Evolutionary conservation across 139 green algal genomes (phyloP).

Genomic region (Desmodesmus armatus): DNA sequence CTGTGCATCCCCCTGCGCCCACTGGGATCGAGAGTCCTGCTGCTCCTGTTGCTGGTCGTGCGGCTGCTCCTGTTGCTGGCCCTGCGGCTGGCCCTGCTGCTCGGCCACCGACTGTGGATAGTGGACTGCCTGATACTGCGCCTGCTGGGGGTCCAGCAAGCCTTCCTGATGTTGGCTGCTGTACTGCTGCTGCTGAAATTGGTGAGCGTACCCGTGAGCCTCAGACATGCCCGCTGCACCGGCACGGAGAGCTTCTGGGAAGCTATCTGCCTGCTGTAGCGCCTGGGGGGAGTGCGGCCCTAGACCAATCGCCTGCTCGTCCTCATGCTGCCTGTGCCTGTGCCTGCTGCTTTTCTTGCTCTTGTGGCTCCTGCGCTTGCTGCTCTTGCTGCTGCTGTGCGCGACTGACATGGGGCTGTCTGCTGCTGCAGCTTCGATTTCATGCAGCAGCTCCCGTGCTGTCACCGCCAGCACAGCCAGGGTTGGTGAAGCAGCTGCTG

Average conservation of each 20-base stretch:
- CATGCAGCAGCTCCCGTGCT: background rate
- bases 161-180: background rate
- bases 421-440: constrained; percentile 21
- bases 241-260: too few species aligned
- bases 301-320: background rate
- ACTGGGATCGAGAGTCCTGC: too few species aligned
- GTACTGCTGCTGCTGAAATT: constrained; percentile 1
- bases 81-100: background rate
- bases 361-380: background rate
- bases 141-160: background rate
- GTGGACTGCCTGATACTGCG: background rate
- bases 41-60: constrained; percentile 1
- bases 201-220: background rate
- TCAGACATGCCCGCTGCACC: too few species aligned
- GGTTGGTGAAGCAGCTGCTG: constrained; percentile 6
- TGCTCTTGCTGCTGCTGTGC: background rate
- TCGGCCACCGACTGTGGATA: background rate
- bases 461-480: background rate
- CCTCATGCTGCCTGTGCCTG: background rate
- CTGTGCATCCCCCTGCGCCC: too few species aligned
- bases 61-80: background rate
- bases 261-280: too few species aligned
- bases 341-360: background rate
- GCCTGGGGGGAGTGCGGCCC: too few species aligned
- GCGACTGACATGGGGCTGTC: background rate